These are phyloP conservation scores for Ramalina peruviana DNA, from an alignment of 495 filamentous ascomycete genomes.

Conservation along the genomic window DNA sequence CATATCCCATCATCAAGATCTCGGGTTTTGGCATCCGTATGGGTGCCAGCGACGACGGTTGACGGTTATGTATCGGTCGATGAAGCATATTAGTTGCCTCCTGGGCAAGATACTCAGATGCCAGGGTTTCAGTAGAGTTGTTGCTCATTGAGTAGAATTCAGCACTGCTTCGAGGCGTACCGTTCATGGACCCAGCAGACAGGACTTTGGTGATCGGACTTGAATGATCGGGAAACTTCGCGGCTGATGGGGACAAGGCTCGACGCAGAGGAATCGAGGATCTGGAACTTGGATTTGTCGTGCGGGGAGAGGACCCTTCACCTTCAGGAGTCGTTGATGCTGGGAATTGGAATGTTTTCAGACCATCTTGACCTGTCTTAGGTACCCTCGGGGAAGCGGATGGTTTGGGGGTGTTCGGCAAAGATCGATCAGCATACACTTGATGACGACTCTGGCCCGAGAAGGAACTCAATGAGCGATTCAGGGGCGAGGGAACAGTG, in stretches of 20 bases:
- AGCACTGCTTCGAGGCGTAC: constrained; percentile 69
- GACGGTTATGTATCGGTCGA: constrained; percentile 43
- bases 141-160: constrained; percentile 93
- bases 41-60: constrained; percentile 43
- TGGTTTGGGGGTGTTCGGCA: constrained; percentile 19
- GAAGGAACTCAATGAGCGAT: constrained; percentile 1
- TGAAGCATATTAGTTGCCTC: constrained; percentile 34
- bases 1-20: constrained; percentile 94
- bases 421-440: too few species aligned
- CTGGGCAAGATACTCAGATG: constrained; percentile 74
- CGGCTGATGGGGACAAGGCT: not conserved
- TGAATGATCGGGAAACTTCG: constrained; percentile 30
- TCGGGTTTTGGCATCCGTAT: constrained; percentile 40
- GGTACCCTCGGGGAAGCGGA: constrained; percentile 2
- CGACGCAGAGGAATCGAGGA: not conserved
- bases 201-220: constrained; percentile 55
- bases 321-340: constrained; percentile 26
- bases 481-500: constrained; percentile 10
- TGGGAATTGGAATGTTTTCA: constrained; percentile 55
- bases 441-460: not conserved
- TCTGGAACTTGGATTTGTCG: constrained; percentile 28
- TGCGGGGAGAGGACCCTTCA: constrained; percentile 8
- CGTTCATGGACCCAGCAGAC: constrained; percentile 53
- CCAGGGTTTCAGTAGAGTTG: constrained; percentile 81
- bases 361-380: constrained; percentile 20